Evolutionary conservation across 2,329 filamentous ascomycete genomes (phyloP), one percentile per base, ranked within the genome.

Genomic region (Lasiodiplodia hormozganensis): DNA sequence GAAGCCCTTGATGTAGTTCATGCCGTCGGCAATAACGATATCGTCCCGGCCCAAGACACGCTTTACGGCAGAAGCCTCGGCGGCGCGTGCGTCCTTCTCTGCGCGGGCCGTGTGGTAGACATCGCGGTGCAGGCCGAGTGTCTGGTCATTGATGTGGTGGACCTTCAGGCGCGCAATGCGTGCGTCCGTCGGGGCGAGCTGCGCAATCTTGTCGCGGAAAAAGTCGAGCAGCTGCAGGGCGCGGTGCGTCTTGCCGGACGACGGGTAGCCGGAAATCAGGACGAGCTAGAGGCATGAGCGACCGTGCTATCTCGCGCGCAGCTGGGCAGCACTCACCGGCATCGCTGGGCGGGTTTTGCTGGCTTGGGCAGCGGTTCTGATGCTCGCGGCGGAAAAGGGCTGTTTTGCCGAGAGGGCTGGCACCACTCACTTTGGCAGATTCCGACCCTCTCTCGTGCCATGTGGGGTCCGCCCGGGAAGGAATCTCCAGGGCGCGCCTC

Each of bases 1-100:
- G 87, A 92, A 96, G 47, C 92, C 93, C 79, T 96, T 96, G 82
- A 96, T 96, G 80, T 96, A 96, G 80, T 96, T 96, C 70, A 92
- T 82, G 1, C 90, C 89, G 77, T 96, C 92, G 18, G 93, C 87
- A 57, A 96, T 88, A 65, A 96, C 91, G 69, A 96, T 89, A 75
- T 93, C 90, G 74, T 88, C 88, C 68, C 89, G 86, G 70, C 87
- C 89, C 36, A 96, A 84, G 60, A 89, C 86, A 53, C 92, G 86
- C 83, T 95, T 95, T 56, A 95, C 90, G 70, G 92, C 92, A 70
- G 87, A 92, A 77, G 92, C 93, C 67, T 93, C 84, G 52, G 88
- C 85, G 1, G 92, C 92, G 31, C 92, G 88, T 1, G 92, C 92
- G 80, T 95, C 91, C 78, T 96, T 96, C 76, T 96, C 92, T 1